A percentile compares a stretch with the other conserved stretches of the same genome.
Conservation (phyloP, 2,329 filamentous ascomycete genomes). For the Didymella pomorum region DNA sequence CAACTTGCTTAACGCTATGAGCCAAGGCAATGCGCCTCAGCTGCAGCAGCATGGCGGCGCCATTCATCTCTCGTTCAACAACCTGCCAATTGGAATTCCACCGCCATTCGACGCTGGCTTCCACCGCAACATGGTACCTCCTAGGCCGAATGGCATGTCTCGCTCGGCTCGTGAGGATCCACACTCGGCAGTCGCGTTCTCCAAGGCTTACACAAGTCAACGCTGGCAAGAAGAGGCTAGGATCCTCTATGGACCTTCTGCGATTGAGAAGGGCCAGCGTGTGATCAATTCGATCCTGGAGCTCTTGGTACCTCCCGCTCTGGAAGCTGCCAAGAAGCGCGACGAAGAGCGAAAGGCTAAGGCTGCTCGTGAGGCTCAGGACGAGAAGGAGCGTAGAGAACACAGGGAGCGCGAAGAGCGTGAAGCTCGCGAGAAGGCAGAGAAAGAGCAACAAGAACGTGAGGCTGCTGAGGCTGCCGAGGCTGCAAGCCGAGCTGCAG, state of each 20-base stretch:
- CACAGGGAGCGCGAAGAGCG: slow-evolving; percentile 68
- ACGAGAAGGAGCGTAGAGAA: slow-evolving; percentile 70
- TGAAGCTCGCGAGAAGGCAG: slow-evolving; percentile 60
- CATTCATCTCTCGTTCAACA: slow-evolving; percentile 62
- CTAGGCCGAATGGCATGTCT: slow-evolving; percentile 41
- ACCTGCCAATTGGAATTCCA: slow-evolving; percentile 41
- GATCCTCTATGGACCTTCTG: slow-evolving; percentile 77
- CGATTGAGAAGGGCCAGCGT: slow-evolving; percentile 73
- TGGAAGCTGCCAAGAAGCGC: slow-evolving; percentile 78
- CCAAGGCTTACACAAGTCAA: slow-evolving; percentile 72
- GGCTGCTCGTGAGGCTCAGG: slow-evolving; percentile 67
- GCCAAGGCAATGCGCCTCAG: slow-evolving; percentile 47
- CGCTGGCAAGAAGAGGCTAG: slow-evolving; percentile 92
- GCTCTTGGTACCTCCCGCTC: slow-evolving; percentile 80
- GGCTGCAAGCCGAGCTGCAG: slow-evolving; percentile 48
- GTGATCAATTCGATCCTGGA: slow-evolving; percentile 75
- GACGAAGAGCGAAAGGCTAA: slow-evolving; percentile 77
- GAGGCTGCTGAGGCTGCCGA: slow-evolving; percentile 52
- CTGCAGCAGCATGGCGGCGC: slow-evolving; percentile 54
- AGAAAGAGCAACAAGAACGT: slow-evolving; percentile 50
- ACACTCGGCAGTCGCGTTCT: slow-evolving; percentile 78
- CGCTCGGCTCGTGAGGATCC: slow-evolving; percentile 64
- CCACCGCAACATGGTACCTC: slow-evolving; percentile 43
- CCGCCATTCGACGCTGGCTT: slow-evolving; percentile 45
- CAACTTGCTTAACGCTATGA: slow-evolving; percentile 64